phyloP scores from a whole-genome alignment of 257 asterid species.

The Solanum chilense region DNA sequence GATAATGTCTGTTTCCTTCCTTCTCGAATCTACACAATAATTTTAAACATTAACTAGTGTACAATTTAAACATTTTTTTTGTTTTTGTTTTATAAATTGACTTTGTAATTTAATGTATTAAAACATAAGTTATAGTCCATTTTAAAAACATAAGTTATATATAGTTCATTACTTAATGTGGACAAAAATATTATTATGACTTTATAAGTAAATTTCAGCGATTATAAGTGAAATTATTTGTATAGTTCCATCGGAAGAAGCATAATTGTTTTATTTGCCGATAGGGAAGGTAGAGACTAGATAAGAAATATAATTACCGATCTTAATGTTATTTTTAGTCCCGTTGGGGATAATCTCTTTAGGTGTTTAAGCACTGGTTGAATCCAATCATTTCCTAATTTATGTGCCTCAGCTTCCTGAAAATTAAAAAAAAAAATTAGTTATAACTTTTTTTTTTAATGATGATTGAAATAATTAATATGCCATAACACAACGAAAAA shows the following conservation, averaged over 20 bases:
- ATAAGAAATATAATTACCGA: not conserved
- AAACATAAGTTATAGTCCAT: not conserved
- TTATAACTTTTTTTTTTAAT: not conserved
- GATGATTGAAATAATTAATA: not conserved
- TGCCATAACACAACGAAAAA: not conserved
- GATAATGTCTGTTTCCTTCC: constrained; percentile 63
- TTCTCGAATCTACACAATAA: constrained; percentile 47
- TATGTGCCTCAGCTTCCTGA: constrained; percentile 75
- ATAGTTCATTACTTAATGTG: not conserved
- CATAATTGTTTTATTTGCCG: not conserved
- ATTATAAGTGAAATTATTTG: not conserved
- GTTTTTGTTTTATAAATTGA: too few relatives aligned
- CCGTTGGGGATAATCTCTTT: not conserved
- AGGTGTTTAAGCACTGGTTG: constrained; percentile 45
- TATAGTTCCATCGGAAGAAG: not conserved
- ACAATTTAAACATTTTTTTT: too few relatives aligned
- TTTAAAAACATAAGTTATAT: not conserved
- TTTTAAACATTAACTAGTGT: not conserved
- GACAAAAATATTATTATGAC: not conserved
- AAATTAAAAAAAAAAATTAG: not conserved
- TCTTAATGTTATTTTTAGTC: not conserved
- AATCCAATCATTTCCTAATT: constrained; percentile 75
- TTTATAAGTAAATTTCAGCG: not conserved
- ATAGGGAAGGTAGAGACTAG: not conserved
- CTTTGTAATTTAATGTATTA: not conserved